phyloP scores from a whole-genome alignment of 1,284 basidiomycete genomes.

The Amanita bisporigera region DNA sequence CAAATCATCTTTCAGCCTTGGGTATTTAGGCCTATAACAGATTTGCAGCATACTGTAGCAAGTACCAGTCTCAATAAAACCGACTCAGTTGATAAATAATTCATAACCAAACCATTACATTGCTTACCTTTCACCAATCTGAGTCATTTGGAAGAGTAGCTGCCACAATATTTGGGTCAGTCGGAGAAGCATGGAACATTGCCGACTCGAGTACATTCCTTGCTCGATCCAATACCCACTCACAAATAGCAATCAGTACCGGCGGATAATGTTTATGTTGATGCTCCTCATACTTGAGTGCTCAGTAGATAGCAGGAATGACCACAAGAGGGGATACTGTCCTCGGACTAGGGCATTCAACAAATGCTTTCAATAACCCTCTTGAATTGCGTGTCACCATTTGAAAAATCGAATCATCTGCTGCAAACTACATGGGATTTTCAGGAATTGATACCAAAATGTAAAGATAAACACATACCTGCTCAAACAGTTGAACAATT shows the following conservation, averaged over 20 bases:
- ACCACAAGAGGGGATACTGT: not conserved
- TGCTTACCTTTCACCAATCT: not conserved
- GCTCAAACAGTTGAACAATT: not conserved
- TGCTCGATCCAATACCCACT: not conserved
- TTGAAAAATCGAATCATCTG: not conserved
- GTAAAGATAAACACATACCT: not conserved
- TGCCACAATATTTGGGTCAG: not conserved
- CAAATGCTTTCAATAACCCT: not conserved
- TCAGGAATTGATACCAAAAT: not conserved
- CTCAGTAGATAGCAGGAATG: not conserved
- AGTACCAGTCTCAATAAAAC: conserved; percentile 33
- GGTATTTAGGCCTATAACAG: conserved; percentile 28
- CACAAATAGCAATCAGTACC: not conserved
- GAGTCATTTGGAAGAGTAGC: not conserved
- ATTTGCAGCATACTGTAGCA: conserved; percentile 36
- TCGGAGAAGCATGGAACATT: too few species aligned
- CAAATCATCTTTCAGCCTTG: conserved; percentile 23
- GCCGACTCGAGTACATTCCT: not conserved
- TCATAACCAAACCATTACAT: not conserved
- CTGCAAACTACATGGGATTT: not conserved
- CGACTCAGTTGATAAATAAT: too few species aligned
- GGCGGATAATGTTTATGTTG: not conserved
- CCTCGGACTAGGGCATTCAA: not conserved
- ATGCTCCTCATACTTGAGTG: not conserved
- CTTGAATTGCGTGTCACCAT: not conserved